These are phyloP conservation scores for Fraxinus floribunda DNA, from an alignment of 305 asterid species.

Conservation along the genomic window DNA sequence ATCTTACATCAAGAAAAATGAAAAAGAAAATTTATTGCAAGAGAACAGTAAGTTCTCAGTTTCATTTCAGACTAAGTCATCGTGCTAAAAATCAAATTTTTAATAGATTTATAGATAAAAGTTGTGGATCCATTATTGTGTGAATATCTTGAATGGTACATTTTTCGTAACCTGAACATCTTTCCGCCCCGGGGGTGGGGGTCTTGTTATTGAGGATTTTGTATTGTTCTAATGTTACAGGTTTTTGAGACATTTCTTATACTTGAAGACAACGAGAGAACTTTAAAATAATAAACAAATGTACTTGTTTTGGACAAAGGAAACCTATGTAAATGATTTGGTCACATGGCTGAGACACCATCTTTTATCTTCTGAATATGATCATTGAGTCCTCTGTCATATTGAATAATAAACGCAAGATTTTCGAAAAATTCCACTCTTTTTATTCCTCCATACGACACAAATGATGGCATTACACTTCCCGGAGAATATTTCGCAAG, in stretches of 20 bases:
- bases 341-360: constrained; percentile 65
- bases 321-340: constrained; percentile 64
- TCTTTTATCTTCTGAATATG: constrained; percentile 30
- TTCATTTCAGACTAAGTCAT: background rate
- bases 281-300: background rate
- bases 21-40: background rate
- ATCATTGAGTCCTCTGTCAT: constrained; percentile 28
- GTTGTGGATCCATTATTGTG: background rate
- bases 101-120: no score
- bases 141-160: background rate
- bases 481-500: constrained; percentile 34
- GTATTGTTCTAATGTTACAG: background rate
- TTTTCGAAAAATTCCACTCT: constrained; percentile 25
- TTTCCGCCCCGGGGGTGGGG: background rate
- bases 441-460: constrained; percentile 45
- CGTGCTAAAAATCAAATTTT: no score
- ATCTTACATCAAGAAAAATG: background rate
- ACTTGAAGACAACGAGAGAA: constrained; percentile 2
- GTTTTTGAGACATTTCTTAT: constrained; percentile 7
- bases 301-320: constrained; percentile 34
- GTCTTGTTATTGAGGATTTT: background rate
- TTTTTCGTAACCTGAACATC: background rate
- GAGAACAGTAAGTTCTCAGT: background rate
- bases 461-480: constrained; percentile 53
- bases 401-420: constrained; percentile 18